phyloP scores from a whole-genome alignment of 257 asterid genomes.

The Solanum medicagineum region DNA sequence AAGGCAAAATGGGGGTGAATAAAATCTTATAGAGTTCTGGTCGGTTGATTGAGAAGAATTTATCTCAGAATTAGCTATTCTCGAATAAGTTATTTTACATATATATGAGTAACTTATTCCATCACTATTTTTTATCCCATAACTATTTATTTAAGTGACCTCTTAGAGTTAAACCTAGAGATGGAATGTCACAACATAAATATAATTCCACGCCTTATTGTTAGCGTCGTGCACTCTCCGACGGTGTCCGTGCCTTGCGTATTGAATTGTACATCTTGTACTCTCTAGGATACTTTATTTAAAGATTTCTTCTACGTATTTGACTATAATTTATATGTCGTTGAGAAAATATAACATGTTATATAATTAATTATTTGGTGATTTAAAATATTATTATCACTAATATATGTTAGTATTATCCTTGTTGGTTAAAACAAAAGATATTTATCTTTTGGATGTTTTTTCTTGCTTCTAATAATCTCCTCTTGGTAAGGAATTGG shows the following conservation, averaged over 20 bases:
- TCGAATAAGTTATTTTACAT: no score
- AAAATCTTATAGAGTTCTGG: no score
- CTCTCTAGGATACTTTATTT: neutral
- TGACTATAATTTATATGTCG: neutral
- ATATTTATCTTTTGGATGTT: neutral
- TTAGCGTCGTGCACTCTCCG: neutral
- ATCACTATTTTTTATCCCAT: no score
- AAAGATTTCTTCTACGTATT: neutral
- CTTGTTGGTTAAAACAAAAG: neutral
- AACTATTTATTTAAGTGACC: no score
- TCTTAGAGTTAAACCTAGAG: no score
- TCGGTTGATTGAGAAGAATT: no score
- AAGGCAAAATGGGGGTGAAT: no score
- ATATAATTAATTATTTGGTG: neutral
- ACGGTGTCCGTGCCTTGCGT: neutral
- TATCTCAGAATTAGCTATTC: no score
- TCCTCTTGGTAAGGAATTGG: neutral
- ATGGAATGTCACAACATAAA: no score
- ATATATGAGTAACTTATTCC: no score
- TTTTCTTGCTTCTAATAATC: neutral
- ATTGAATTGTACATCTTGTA: neutral
- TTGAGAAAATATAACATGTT: neutral
- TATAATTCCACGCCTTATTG: neutral
- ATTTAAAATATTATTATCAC: neutral
- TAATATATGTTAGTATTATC: neutral